phyloP scores from a whole-genome alignment of 23 red algal genomes.

The Gracilaria domingensis region DNA sequence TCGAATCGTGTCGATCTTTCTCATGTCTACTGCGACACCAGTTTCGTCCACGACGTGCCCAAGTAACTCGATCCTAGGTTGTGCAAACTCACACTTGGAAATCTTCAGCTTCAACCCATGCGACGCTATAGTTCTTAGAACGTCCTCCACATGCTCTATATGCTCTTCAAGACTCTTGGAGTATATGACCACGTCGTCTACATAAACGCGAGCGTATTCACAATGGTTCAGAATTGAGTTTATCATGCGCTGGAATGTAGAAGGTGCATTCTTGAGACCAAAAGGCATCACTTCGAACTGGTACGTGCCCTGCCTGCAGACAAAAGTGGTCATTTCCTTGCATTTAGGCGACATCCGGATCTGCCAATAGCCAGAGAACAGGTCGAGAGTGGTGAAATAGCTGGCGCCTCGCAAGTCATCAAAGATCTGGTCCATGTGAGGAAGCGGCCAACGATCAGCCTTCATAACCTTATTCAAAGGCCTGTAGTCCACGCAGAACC shows the following conservation, averaged over 20 bases:
- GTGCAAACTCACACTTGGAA: conserved; percentile 1
- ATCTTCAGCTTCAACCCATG: neutral
- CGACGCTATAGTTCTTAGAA: neutral
- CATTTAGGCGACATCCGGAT: conserved; percentile 6
- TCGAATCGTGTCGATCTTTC: neutral
- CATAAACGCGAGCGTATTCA: neutral
- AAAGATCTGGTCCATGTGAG: neutral
- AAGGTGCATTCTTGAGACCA: neutral
- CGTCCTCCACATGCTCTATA: neutral
- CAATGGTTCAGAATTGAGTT: neutral
- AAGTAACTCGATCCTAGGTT: neutral
- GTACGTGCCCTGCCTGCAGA: neutral
- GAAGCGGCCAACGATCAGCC: neutral
- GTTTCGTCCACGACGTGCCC: neutral
- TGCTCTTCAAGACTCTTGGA: neutral
- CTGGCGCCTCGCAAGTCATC: neutral
- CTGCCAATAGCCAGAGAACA: conserved; percentile 2
- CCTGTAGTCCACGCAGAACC: neutral
- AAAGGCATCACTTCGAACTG: conserved; percentile 9
- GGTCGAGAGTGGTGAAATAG: neutral
- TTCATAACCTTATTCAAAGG: neutral
- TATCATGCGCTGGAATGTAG: conserved; percentile 9
- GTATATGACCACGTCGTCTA: neutral
- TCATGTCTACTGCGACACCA: neutral
- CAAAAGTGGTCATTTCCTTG: neutral